phyloP scores from a whole-genome alignment of 768 basidiomycete species.

The Russula dissimulans region DNA sequence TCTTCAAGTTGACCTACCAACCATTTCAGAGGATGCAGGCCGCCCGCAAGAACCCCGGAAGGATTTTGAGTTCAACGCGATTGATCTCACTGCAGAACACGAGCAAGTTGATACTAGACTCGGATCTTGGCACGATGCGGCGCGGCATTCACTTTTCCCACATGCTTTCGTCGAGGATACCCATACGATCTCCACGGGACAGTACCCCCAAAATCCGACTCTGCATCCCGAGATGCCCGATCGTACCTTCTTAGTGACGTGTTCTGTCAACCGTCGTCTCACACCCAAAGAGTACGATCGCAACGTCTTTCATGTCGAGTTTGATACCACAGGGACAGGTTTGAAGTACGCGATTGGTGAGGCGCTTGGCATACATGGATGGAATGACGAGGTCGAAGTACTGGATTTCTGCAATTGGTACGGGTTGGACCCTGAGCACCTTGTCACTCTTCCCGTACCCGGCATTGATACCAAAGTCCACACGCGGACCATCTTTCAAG shows the following conservation, averaged over 20 bases:
- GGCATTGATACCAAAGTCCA: conserved; percentile 60
- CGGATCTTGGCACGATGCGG: conserved; percentile 75
- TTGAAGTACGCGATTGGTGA: conserved; percentile 94
- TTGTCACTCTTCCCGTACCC: conserved; percentile 75
- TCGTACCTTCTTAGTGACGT: conserved; percentile 87
- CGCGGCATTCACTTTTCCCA: conserved; percentile 84
- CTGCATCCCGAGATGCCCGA: conserved; percentile 83
- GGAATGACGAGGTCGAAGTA: conserved; percentile 90
- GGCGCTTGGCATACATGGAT: conserved; percentile 93
- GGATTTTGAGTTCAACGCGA: conserved; percentile 63
- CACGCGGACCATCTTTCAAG: conserved; percentile 91
- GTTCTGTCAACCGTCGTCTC: conserved; percentile 87
- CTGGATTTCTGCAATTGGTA: conserved; percentile 88
- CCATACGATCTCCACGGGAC: conserved; percentile 28
- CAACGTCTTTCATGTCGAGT: conserved; percentile 98
- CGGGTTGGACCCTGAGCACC: conserved; percentile 67
- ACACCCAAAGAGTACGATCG: conserved; percentile 95
- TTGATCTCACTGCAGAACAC: conserved; percentile 52
- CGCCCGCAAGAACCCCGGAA: conserved; percentile 34
- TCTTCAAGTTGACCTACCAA: conserved; percentile 36
- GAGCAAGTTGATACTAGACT: conserved; percentile 51
- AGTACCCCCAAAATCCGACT: conserved; percentile 51
- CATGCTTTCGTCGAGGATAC: conserved; percentile 58
- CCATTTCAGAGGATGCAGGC: conserved; percentile 19
- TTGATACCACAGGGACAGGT: conserved; percentile 85